A percentile compares a stretch with the other conserved stretches of the same genome.
phyloP scores from a whole-genome alignment of 768 basidiomycete species.

The Kwoniella botswanensis region DNA sequence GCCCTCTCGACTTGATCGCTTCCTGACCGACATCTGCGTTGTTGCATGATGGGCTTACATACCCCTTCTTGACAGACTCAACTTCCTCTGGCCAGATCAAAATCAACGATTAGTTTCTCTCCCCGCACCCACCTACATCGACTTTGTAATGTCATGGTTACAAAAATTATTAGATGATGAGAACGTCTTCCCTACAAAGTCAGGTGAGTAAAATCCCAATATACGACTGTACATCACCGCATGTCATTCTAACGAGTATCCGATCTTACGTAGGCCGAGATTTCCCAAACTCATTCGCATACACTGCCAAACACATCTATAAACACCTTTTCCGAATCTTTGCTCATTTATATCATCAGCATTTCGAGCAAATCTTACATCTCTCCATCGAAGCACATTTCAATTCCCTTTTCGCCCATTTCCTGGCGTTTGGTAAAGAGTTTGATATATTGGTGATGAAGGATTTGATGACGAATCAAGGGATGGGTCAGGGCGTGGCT shows the following conservation, averaged over 20 bases:
- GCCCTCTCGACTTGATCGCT: too few species aligned
- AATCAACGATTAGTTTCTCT: constrained; percentile 84
- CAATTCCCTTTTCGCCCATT: constrained; percentile 97
- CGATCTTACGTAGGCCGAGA: constrained; percentile 68
- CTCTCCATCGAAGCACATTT: constrained; percentile 88
- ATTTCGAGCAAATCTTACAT: constrained; percentile 83
- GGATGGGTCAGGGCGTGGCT: constrained; percentile 66
- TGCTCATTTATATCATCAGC: constrained; percentile 95
- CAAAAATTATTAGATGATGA: constrained; percentile 95
- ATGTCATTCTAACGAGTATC: not conserved
- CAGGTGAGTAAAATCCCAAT: constrained; percentile 65
- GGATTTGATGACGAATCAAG: constrained; percentile 69
- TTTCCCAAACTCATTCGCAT: constrained; percentile 85
- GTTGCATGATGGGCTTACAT: not conserved
- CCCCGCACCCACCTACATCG: constrained; percentile 93
- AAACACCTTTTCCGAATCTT: constrained; percentile 97
- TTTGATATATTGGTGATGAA: constrained; percentile 88
- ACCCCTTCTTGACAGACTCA: constrained; percentile 66
- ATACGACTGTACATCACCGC: not conserved
- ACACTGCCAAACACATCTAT: constrained; percentile 88
- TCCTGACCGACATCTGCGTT: not conserved
- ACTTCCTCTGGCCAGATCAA: constrained; percentile 93
- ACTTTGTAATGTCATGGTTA: constrained; percentile 96
- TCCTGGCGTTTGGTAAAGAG: constrained; percentile 91
- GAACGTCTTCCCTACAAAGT: constrained; percentile 90